Evolutionary conservation across 2,329 filamentous ascomycete species (phyloP).

Genomic region (Aspergillus sp.): DNA sequence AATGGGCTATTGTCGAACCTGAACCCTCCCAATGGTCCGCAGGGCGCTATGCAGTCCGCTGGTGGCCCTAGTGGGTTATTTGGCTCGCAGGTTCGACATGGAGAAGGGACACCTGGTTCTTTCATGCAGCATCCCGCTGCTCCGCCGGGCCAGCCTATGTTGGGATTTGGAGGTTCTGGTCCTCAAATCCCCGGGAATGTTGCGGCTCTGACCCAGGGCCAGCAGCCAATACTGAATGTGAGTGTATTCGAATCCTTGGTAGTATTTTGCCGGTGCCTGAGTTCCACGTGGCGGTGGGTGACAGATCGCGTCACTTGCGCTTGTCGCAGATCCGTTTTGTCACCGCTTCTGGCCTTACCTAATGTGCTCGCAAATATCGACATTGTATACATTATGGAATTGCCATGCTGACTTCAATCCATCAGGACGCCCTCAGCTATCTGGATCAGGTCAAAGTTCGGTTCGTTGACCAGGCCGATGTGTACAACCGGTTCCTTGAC

Average conservation of each 20-base stretch:
- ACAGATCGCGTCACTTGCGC: background rate
- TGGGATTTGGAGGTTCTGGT: constrained; percentile 41
- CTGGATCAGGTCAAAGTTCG: constrained; percentile 98
- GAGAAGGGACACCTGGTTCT: constrained; percentile 48
- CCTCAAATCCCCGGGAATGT: constrained; percentile 45
- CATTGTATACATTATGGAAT: constrained; percentile 2
- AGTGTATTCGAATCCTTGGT: constrained; percentile 22
- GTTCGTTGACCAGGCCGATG: constrained; percentile 92
- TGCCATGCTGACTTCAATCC: constrained; percentile 31
- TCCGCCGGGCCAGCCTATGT: constrained; percentile 47
- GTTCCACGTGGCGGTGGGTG: background rate
- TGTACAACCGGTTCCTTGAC: constrained; percentile 93
- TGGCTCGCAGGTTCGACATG: constrained; percentile 58
- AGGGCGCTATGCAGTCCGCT: constrained; percentile 51
- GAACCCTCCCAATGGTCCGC: constrained; percentile 48
- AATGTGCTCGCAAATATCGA: constrained; percentile 2
- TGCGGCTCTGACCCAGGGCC: constrained; percentile 62
- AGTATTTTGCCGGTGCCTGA: background rate
- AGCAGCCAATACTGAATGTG: constrained; percentile 72
- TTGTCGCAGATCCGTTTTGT: background rate
- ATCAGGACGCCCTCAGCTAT: constrained; percentile 80
- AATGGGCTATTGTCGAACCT: constrained; percentile 78
- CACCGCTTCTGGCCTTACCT: background rate
- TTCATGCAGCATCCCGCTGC: constrained; percentile 58
- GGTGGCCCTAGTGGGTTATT: constrained; percentile 60